These are phyloP conservation scores for Paramyrothecium roridum DNA, from an alignment of 2,329 filamentous ascomycete genomes.

Conservation along the genomic window DNA sequence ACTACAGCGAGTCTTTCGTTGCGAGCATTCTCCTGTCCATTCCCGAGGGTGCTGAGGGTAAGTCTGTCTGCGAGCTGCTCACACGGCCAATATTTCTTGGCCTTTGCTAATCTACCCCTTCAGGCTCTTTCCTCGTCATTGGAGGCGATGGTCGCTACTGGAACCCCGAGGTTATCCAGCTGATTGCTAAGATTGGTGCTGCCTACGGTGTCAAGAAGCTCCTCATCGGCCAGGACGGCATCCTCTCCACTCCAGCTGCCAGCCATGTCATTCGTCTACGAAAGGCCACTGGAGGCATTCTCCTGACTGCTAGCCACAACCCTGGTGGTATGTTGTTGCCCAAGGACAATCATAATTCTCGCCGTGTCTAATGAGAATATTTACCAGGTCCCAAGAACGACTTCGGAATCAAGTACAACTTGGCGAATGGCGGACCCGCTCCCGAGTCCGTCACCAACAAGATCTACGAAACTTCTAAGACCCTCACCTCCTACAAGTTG, in stretches of 20 bases:
- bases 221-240: slow-evolving; percentile 91
- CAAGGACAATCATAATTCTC: not conserved
- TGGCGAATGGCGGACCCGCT: slow-evolving; percentile 91
- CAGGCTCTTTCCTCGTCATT: slow-evolving; percentile 83
- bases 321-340: slow-evolving; percentile 71
- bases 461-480: slow-evolving; percentile 91
- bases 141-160: slow-evolving; percentile 96
- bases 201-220: slow-evolving; percentile 99
- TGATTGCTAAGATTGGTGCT: slow-evolving; percentile 95
- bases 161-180: slow-evolving; percentile 93
- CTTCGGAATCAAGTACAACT: slow-evolving; percentile 99
- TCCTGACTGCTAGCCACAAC: slow-evolving; percentile 97
- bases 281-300: slow-evolving; percentile 92
- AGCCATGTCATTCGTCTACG: slow-evolving; percentile 94
- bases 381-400: slow-evolving; percentile 78
- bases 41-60: slow-evolving; percentile 83
- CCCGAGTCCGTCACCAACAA: slow-evolving; percentile 97
- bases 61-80: slow-evolving; percentile 9
- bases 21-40: slow-evolving; percentile 94
- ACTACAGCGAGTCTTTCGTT: slow-evolving; percentile 97
- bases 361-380: slow-evolving; percentile 5
- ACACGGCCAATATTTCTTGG: not conserved
- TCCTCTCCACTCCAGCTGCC: slow-evolving; percentile 92
- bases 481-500: slow-evolving; percentile 87
- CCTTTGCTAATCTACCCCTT: not conserved